A percentile compares a stretch with the other conserved stretches of the same genome.
Conservation (phyloP, 441 rosid species). For the Eutrema salsugineum region DNA sequence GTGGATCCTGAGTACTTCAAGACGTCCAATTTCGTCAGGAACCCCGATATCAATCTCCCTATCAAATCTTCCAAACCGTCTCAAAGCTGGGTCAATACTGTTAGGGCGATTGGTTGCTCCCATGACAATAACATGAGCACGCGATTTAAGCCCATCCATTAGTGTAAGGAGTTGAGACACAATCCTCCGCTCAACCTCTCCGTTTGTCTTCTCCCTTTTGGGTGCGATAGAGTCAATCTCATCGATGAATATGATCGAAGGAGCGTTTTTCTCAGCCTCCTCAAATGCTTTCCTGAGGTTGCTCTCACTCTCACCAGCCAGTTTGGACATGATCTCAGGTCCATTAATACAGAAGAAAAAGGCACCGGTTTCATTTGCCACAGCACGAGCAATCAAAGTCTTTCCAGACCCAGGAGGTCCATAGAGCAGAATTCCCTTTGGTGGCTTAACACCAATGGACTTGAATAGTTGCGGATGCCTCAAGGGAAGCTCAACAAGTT, state of each 20-base stretch:
- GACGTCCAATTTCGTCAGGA: constrained; percentile 43
- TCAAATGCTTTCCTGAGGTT: constrained; percentile 43
- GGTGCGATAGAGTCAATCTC: constrained; percentile 47
- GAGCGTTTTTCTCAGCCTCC: constrained; percentile 39
- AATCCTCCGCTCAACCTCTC: constrained; percentile 45
- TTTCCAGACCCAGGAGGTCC: constrained; percentile 46
- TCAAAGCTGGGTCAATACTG: constrained; percentile 41
- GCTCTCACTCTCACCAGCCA: constrained; percentile 45
- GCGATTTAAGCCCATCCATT: constrained; percentile 42
- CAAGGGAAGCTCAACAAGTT: constrained; percentile 40
- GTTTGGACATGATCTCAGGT: constrained; percentile 43
- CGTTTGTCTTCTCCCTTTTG: constrained; percentile 37
- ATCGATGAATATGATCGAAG: constrained; percentile 38
- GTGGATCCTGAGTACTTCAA: constrained; percentile 41
- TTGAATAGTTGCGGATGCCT: constrained; percentile 42
- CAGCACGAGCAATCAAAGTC: constrained; percentile 42
- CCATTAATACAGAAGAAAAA: constrained; percentile 40
- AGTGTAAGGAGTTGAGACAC: constrained; percentile 42
- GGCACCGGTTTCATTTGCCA: constrained; percentile 41
- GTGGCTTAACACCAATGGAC: constrained; percentile 48
- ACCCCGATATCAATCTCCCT: constrained; percentile 43
- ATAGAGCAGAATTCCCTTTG: constrained; percentile 39
- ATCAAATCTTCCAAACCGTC: constrained; percentile 47
- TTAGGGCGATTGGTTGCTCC: constrained; percentile 44
- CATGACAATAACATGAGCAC: constrained; percentile 41